A percentile compares a stretch with the other conserved stretches of the same genome.
phyloP scores from a whole-genome alignment of 208 protist genomes.

The Leishmania guyanensis region DNA sequence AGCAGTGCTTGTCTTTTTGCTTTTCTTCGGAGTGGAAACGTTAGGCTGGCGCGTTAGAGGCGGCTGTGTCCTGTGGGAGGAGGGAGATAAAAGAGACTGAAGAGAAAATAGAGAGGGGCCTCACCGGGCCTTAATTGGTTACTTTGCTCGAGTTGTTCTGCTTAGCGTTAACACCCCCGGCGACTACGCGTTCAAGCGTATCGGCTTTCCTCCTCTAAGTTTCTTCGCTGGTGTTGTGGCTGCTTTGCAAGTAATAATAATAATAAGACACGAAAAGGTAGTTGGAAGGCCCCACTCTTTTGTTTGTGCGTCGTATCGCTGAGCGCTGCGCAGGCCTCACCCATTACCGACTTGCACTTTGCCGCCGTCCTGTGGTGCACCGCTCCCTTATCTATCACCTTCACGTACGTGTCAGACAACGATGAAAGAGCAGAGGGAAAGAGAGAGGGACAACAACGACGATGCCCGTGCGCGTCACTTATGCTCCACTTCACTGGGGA shows the following conservation, averaged over 20 bases:
- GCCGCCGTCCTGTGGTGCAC: too few relatives aligned
- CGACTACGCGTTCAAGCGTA: too few relatives aligned
- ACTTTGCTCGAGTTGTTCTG: too few relatives aligned
- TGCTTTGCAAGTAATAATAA: background rate
- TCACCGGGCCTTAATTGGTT: too few relatives aligned
- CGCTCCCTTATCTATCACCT: too few relatives aligned
- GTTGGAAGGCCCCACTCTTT: background rate
- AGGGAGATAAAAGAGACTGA: too few relatives aligned
- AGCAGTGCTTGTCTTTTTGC: background rate
- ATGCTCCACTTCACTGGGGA: background rate
- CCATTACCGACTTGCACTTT: background rate
- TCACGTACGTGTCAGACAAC: background rate
- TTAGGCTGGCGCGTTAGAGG: background rate
- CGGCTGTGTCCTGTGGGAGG: too few relatives aligned
- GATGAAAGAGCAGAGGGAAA: background rate
- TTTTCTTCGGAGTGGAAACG: background rate
- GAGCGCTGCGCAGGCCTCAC: background rate
- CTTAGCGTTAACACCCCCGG: too few relatives aligned
- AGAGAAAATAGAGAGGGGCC: too few relatives aligned
- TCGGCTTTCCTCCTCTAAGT: background rate
- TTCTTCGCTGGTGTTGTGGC: background rate
- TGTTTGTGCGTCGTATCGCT: too few relatives aligned
- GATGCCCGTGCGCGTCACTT: background rate
- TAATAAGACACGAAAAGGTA: background rate
- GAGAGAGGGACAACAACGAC: background rate